These are phyloP conservation scores for Eragrostis tef DNA, from an alignment of 202 grass and related monocot species.

Conservation along the genomic window DNA sequence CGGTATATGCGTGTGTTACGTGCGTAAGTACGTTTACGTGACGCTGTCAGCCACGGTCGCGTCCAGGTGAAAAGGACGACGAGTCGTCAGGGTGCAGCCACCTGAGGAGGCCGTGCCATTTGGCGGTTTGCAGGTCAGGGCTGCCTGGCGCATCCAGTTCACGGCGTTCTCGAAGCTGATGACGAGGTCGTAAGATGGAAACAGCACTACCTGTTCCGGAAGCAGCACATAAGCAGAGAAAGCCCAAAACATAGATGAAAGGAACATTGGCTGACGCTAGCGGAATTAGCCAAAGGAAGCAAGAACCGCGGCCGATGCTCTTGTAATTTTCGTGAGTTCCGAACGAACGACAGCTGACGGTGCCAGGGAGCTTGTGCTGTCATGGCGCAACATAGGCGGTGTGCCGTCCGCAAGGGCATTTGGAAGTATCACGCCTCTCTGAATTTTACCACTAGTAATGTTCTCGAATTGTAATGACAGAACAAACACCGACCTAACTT, in stretches of 20 bases:
- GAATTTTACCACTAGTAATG: background rate
- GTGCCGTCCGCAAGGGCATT: background rate
- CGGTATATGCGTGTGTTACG: background rate
- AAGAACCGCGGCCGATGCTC: background rate
- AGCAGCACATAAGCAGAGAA: background rate
- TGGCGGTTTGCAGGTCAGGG: background rate
- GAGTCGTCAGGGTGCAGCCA: background rate
- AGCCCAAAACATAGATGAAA: background rate
- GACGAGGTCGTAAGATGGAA: constrained; percentile 31
- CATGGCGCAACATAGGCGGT: background rate
- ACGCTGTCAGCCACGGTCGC: background rate
- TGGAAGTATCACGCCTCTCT: background rate
- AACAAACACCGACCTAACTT: background rate
- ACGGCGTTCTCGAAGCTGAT: constrained; percentile 18
- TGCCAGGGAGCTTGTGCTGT: background rate
- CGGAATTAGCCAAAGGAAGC: constrained; percentile 8
- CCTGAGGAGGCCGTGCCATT: constrained; percentile 34
- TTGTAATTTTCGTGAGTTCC: background rate
- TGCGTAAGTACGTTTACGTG: background rate
- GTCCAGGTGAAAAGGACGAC: background rate
- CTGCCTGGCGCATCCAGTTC: too few relatives aligned
- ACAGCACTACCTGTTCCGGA: background rate
- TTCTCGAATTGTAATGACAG: background rate
- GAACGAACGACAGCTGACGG: background rate
- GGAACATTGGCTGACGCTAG: background rate